Evolutionary conservation across 176 grass and related monocot genomes (phyloP).

Genomic region (Chloris gayana): DNA sequence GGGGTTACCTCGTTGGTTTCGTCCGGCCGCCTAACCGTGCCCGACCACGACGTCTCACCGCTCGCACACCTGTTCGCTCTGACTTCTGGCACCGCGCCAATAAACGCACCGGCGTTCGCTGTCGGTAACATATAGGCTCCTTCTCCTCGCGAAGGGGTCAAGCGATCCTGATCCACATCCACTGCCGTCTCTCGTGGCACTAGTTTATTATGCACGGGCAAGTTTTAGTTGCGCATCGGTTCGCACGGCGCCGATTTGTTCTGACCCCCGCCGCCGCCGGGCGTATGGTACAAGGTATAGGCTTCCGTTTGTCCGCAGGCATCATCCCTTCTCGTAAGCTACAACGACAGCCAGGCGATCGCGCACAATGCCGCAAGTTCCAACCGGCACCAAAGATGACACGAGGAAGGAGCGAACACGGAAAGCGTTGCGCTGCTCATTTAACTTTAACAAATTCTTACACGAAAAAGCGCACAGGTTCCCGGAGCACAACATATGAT

Average conservation of each 20-base stretch:
- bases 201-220: too few relatives aligned
- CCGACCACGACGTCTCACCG: constrained; percentile 35
- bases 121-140: background rate
- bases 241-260: background rate
- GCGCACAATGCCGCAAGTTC: background rate
- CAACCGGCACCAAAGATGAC: background rate
- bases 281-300: background rate
- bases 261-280: background rate
- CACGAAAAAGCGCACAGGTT: background rate
- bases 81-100: too few relatives aligned
- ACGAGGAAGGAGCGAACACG: background rate
- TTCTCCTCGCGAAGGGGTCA: background rate
- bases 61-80: background rate
- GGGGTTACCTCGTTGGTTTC: background rate
- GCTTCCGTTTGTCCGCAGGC: background rate
- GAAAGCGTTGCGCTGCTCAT: background rate
- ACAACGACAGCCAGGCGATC: background rate
- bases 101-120: background rate
- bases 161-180: background rate
- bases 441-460: background rate
- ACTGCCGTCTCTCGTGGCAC: background rate
- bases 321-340: background rate
- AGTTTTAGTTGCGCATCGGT: background rate
- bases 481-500: background rate
- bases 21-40: constrained; percentile 33